Evolutionary conservation across 2,329 filamentous ascomycete genomes (phyloP), one percentile per base, ranked within the genome.

Genomic region (Xylariaceae sp.): DNA sequence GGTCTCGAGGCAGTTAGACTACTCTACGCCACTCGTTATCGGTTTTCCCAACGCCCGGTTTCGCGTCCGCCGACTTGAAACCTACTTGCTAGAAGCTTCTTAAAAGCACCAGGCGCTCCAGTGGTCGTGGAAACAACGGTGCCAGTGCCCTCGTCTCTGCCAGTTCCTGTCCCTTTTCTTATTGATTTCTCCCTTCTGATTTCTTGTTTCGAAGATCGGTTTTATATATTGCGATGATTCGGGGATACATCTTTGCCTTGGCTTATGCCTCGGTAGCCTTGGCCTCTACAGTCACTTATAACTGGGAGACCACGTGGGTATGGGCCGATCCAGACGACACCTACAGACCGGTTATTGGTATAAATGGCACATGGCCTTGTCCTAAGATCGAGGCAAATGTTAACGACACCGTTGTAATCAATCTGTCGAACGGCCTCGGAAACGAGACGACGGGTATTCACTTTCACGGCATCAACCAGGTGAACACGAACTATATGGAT

Each of bases 341-440:
- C 30, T 66, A 71, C 9, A 75, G 85, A 40, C 75, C 79, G 30
- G 75, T 79, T 1, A 82, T 87, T 59, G 82, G 81, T 11, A 80
- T 88, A 62, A 88, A 88, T 60, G 75, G 75, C 11, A 64, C 79
- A 63, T 86, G 84, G 80, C 84, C 85, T 2, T 75, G 82, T 22
- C 85, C 85, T 1, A 62, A 71, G 11, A 78, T 85, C 40, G 72
- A 76, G 47, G 80, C 77, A 7, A 74, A 71, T 46, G 72, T 75
- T 52, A 80, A 79, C 45, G 80, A 83, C 52, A 69, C 66, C 14
- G 55, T 80, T 35, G 63, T 76, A 11, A 67, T 80, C 39, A 75
- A 75, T 55, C 66, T 79, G 52, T 57, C 70, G 47, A 81, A 81
- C 56, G 60, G 66, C 36, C 66, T 81, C 1, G 75, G 73, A 15